phyloP scores from a whole-genome alignment of 2,329 filamentous ascomycete genomes.

The Drechslera avenae region DNA sequence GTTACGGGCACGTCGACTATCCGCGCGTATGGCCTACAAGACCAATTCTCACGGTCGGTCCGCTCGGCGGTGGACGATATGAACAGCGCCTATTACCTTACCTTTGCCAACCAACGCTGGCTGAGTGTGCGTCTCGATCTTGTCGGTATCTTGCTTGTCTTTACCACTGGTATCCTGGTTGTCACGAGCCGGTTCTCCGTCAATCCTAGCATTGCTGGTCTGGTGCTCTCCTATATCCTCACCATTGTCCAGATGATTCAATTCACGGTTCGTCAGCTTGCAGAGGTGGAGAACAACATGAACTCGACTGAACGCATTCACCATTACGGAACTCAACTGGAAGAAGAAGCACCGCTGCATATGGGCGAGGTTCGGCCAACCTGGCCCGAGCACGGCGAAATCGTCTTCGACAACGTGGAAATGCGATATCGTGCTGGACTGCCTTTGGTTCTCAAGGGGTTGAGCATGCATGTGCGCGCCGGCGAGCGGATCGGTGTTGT shows the following conservation, averaged over 20 bases:
- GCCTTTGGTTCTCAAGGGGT: constrained; percentile 55
- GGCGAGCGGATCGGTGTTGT: constrained; percentile 83
- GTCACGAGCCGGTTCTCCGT: constrained; percentile 89
- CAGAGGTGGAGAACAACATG: constrained; percentile 98
- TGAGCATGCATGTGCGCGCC: constrained; percentile 69
- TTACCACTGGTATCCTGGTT: constrained; percentile 86
- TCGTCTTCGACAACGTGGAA: constrained; percentile 56
- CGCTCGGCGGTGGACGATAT: constrained; percentile 81
- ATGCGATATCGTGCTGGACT: constrained; percentile 59
- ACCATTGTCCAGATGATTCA: constrained; percentile 94
- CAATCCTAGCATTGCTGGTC: constrained; percentile 79
- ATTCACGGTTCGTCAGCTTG: constrained; percentile 90
- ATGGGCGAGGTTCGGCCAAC: constrained; percentile 69
- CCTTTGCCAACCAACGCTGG: constrained; percentile 95
- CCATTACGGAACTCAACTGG: constrained; percentile 85
- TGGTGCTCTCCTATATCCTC: constrained; percentile 92
- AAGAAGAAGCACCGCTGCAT: constrained; percentile 86
- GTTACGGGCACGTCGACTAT: constrained; percentile 84
- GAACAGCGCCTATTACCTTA: constrained; percentile 93
- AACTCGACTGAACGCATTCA: constrained; percentile 91
- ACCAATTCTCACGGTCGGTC: constrained; percentile 73
- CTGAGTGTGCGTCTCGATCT: constrained; percentile 82
- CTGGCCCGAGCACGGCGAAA: constrained; percentile 87
- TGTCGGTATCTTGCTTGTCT: constrained; percentile 83
- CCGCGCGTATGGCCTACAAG: constrained; percentile 82